These are phyloP conservation scores for Ganoderma leucocontextum DNA, from an alignment of 1,284 basidiomycete genomes.

Conservation along the genomic window DNA sequence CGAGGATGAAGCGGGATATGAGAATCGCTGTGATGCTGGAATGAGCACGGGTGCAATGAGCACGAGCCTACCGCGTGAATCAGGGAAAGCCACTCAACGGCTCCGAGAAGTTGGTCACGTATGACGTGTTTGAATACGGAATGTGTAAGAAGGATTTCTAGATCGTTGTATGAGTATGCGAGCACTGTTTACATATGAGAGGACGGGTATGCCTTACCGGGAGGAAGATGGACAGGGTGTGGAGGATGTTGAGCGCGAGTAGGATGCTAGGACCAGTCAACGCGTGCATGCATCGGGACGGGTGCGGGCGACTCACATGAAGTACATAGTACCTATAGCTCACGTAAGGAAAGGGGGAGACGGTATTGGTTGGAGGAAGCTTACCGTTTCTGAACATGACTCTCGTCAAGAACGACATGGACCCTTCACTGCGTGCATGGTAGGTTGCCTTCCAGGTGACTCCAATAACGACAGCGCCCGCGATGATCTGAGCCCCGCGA, in stretches of 20 bases:
- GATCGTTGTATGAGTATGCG: neutral
- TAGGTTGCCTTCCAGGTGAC: slow-evolving; percentile 6
- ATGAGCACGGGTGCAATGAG: neutral
- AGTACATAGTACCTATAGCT: neutral
- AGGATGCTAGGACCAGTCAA: neutral
- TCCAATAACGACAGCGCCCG: neutral
- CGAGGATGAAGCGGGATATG: slow-evolving; percentile 5
- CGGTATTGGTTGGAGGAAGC: neutral
- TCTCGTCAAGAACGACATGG: neutral
- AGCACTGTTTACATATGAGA: too few species aligned
- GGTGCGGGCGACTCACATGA: neutral
- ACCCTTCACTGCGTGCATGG: neutral
- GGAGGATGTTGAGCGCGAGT: neutral
- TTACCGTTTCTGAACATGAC: slow-evolving; percentile 1
- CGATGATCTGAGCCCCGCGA: neutral
- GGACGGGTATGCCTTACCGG: neutral
- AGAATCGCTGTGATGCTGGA: neutral
- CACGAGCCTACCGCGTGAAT: neutral
- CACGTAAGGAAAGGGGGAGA: neutral
- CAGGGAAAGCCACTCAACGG: neutral
- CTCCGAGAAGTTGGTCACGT: neutral
- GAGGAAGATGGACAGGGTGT: neutral
- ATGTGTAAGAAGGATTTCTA: neutral
- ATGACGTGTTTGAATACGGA: neutral
- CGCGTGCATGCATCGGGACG: too few species aligned